Evolutionary conservation across 2,329 filamentous ascomycete genomes (phyloP).

Genomic region (Colletotrichum acutatum): DNA sequence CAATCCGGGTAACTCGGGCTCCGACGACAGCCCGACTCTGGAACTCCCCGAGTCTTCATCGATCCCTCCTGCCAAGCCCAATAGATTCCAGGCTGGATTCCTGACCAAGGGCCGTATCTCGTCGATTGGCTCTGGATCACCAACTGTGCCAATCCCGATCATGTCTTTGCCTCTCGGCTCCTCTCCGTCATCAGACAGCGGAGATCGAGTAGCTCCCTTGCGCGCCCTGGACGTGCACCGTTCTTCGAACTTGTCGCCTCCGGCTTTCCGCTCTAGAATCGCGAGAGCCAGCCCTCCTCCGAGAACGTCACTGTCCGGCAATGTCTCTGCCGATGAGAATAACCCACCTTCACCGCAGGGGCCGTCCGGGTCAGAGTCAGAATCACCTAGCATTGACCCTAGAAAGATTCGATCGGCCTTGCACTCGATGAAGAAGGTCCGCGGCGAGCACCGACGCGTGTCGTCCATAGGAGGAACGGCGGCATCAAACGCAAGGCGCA

Average conservation of each 20-base stretch:
- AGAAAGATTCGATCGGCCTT: slow-evolving; percentile 66
- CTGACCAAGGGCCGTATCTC: slow-evolving; percentile 68
- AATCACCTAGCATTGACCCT: slow-evolving; percentile 61
- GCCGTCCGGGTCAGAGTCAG: slow-evolving; percentile 58
- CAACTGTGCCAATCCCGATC: slow-evolving; percentile 65
- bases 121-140: slow-evolving; percentile 65
- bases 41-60: slow-evolving; percentile 60
- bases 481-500: slow-evolving; percentile 51
- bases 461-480: slow-evolving; percentile 52
- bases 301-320: slow-evolving; percentile 46
- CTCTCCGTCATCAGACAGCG: slow-evolving; percentile 57
- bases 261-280: slow-evolving; percentile 46
- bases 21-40: slow-evolving; percentile 68
- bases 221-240: slow-evolving; percentile 62
- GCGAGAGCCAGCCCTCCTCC: slow-evolving; percentile 45
- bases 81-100: slow-evolving; percentile 90
- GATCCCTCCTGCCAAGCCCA: slow-evolving; percentile 64
- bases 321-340: slow-evolving; percentile 60
- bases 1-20: slow-evolving; percentile 41
- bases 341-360: slow-evolving; percentile 56
- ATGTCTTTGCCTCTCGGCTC: slow-evolving; percentile 69
- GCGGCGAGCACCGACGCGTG: slow-evolving; percentile 49
- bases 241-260: slow-evolving; percentile 62
- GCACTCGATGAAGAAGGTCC: slow-evolving; percentile 61
- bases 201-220: slow-evolving; percentile 59